Evolutionary conservation across 176 grass and related monocot genomes (phyloP).

Genomic region (Aegilops speltoides): DNA sequence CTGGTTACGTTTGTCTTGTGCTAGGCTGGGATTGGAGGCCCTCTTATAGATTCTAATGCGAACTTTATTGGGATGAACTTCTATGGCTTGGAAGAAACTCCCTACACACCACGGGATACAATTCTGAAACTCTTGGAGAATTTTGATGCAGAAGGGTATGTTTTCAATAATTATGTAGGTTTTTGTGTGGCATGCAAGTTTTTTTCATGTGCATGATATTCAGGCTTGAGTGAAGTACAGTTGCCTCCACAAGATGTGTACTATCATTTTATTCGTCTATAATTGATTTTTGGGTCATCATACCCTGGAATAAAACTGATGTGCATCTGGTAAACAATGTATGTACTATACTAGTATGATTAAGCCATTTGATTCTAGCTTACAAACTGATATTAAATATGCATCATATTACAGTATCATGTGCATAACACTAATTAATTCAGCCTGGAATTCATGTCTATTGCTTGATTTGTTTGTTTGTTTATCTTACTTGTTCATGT

Average conservation of each 20-base stretch:
- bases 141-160: neutral
- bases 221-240: neutral
- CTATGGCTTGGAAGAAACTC: slow-evolving; percentile 4
- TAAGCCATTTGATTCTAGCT: neutral
- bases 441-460: neutral
- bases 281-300: neutral
- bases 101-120: neutral
- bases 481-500: neutral
- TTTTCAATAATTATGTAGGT: neutral
- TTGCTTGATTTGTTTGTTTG: neutral
- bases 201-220: neutral
- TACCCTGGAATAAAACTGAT: neutral
- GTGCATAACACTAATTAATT: neutral
- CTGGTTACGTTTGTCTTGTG: neutral
- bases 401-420: neutral
- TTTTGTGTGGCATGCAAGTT: neutral
- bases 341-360: neutral
- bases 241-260: neutral
- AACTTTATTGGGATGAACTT: neutral
- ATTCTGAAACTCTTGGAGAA: neutral
- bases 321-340: neutral
- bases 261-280: neutral
- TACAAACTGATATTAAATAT: too few species aligned
- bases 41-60: neutral
- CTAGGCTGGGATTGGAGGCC: slow-evolving; percentile 1